Conservation (phyloP, 2,329 filamentous ascomycete genomes). For the Fusarium paranaense region DNA sequence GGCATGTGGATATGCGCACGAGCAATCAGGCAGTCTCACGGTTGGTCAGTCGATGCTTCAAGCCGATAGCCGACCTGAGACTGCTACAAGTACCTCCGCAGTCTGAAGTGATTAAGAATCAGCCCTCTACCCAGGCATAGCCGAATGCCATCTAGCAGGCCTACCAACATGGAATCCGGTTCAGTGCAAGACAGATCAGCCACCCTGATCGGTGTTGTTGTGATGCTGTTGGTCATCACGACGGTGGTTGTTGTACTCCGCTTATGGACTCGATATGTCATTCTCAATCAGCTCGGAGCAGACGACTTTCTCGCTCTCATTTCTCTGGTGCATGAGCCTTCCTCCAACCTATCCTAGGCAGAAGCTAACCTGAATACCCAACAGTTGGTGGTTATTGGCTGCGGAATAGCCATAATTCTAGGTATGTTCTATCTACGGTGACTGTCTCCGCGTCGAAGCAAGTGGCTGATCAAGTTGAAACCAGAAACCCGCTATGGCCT, state of each 20-base stretch:
- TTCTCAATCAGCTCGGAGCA: background rate
- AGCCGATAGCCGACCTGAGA: background rate
- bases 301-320: background rate
- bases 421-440: background rate
- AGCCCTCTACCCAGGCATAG: background rate
- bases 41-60: background rate
- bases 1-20: background rate
- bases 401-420: background rate
- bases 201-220: background rate
- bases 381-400: background rate
- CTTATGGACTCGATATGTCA: background rate
- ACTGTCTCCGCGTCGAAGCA: background rate
- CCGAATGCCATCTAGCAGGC: background rate
- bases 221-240: background rate
- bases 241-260: background rate
- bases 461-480: background rate
- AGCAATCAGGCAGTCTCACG: background rate
- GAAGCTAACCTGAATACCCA: background rate
- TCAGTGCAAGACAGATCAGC: background rate
- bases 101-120: background rate
- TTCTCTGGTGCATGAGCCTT: background rate
- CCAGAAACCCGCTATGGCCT: background rate
- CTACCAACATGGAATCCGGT: background rate
- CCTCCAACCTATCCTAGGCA: rapidly evolving
- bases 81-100: background rate